These are phyloP conservation scores for Mrakia blollopis DNA, from an alignment of 768 basidiomycete genomes.

Conservation along the genomic window DNA sequence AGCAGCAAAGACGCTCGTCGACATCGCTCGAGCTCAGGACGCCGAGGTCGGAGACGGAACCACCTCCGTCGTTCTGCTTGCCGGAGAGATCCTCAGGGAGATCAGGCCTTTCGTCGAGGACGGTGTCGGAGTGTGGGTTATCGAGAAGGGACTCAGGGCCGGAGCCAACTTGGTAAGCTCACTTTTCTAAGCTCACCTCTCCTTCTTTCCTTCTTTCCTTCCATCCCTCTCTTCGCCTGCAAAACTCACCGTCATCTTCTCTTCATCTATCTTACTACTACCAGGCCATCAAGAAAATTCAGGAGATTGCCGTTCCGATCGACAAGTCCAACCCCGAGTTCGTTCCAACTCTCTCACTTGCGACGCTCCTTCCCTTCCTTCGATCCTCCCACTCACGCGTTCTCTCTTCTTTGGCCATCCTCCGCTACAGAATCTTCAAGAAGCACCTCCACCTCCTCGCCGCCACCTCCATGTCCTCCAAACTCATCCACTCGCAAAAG, in stretches of 20 bases:
- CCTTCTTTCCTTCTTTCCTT: conserved; percentile 23
- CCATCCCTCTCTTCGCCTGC: not conserved
- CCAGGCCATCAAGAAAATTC: conserved; percentile 79
- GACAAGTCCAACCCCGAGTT: conserved; percentile 88
- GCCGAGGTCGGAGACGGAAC: conserved; percentile 98
- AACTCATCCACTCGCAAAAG: conserved; percentile 96
- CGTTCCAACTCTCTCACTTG: conserved; percentile 39
- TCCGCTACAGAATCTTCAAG: conserved; percentile 71
- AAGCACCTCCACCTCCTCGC: conserved; percentile 94
- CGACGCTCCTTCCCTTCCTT: not conserved
- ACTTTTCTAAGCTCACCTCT: not conserved
- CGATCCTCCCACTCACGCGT: not conserved
- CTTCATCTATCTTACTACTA: conserved; percentile 48
- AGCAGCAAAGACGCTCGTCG: conserved; percentile 93
- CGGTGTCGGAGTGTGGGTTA: conserved; percentile 92
- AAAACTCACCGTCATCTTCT: not conserved
- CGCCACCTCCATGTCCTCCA: conserved; percentile 99
- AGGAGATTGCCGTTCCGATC: conserved; percentile 80
- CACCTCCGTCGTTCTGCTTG: conserved; percentile 89
- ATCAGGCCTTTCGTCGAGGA: conserved; percentile 88
- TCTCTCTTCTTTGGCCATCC: not conserved
- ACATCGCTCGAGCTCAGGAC: conserved; percentile 96
- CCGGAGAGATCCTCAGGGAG: conserved; percentile 91
- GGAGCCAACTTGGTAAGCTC: conserved; percentile 73
- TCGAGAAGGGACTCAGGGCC: conserved; percentile 91